Conservation (phyloP, 768 basidiomycete species). For the Suillus subaureus region DNA sequence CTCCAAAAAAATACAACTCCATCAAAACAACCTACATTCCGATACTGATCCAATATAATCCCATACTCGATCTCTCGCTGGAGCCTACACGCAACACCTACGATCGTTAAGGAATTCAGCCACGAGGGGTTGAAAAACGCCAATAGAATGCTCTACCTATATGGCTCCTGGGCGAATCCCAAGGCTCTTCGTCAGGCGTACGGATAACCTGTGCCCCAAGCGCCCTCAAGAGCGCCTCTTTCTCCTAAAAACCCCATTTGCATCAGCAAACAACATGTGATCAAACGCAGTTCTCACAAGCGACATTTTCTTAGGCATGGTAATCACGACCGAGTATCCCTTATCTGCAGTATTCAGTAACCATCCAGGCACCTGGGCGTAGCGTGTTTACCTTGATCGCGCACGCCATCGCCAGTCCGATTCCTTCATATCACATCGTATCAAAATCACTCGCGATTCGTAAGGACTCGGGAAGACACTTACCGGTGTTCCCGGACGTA, state of each 20-base stretch:
- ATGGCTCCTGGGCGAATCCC: constrained; percentile 88
- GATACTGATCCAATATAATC: constrained; percentile 93
- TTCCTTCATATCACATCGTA: constrained; percentile 50
- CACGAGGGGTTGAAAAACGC: constrained; percentile 51
- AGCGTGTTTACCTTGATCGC: constrained; percentile 79
- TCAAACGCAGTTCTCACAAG: constrained; percentile 42
- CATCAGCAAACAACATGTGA: background rate
- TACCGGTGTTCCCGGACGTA: constrained; percentile 95
- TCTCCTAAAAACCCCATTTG: constrained; percentile 56
- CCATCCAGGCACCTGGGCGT: constrained; percentile 23
- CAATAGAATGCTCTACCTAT: constrained; percentile 68
- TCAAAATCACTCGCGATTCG: background rate
- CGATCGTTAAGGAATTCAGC: constrained; percentile 86
- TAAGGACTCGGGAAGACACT: constrained; percentile 19
- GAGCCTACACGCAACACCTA: constrained; percentile 83
- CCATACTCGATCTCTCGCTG: constrained; percentile 78
- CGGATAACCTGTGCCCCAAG: constrained; percentile 94
- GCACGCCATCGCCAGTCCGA: constrained; percentile 91
- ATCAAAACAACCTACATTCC: constrained; percentile 53
- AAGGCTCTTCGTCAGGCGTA: constrained; percentile 88
- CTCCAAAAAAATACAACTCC: background rate
- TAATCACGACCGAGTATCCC: constrained; percentile 91
- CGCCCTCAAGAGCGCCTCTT: constrained; percentile 88
- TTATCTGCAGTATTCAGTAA: constrained; percentile 82
- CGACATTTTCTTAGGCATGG: constrained; percentile 95